These are phyloP conservation scores for Aspergillus fischeri DNA, from an alignment of 2,329 filamentous ascomycete genomes.

Conservation along the genomic window DNA sequence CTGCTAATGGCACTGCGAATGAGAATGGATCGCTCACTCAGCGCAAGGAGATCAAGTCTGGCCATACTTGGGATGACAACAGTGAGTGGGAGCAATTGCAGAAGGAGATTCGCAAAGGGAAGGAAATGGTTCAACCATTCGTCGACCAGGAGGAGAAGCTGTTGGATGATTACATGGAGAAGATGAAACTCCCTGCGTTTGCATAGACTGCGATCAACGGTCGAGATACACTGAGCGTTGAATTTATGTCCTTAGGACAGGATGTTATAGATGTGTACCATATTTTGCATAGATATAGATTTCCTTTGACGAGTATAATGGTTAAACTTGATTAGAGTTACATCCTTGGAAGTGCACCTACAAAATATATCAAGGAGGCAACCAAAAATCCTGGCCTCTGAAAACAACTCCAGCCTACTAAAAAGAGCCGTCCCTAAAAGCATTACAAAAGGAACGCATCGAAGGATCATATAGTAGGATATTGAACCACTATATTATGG, in stretches of 20 bases:
- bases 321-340: too few relatives aligned
- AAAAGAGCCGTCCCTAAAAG: too few relatives aligned
- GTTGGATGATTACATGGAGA: conserved; percentile 12
- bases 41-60: conserved; percentile 3
- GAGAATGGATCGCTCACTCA: too few relatives aligned
- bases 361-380: too few relatives aligned
- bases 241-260: background rate
- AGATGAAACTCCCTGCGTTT: conserved; percentile 13
- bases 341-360: too few relatives aligned
- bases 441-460: too few relatives aligned
- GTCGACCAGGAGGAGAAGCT: conserved; percentile 16
- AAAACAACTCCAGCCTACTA: too few relatives aligned
- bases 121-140: conserved; percentile 44
- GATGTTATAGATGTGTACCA: background rate
- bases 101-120: conserved; percentile 48
- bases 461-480: too few relatives aligned
- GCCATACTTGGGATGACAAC: conserved; percentile 25
- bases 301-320: background rate
- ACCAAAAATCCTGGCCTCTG: too few relatives aligned
- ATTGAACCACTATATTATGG: too few relatives aligned
- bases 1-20: conserved; percentile 9
- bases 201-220: background rate
- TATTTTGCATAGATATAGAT: background rate
- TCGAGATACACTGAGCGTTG: background rate
- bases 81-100: conserved; percentile 58